These are phyloP conservation scores for Dothideomycetidae sp. DNA, from an alignment of 2,329 filamentous ascomycete genomes.

Conservation along the genomic window DNA sequence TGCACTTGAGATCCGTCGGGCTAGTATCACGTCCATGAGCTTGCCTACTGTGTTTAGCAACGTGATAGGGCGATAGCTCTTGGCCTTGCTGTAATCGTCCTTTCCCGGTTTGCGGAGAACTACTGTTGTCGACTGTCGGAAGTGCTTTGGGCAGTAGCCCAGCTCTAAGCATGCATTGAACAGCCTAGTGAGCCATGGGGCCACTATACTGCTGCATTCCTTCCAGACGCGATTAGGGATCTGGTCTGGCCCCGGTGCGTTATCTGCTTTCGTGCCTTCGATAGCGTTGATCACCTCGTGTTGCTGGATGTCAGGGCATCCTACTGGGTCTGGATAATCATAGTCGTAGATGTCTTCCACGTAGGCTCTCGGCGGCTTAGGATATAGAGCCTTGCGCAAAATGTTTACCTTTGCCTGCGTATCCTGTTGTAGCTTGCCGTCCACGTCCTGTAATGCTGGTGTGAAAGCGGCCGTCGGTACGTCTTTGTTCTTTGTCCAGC, in stretches of 20 bases:
- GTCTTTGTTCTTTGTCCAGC: neutral
- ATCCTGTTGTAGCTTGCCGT: neutral
- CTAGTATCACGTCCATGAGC: constrained; percentile 18
- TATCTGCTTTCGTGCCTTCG: constrained; percentile 2
- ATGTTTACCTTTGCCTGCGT: neutral
- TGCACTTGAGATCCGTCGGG: constrained; percentile 13
- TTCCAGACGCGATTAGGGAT: constrained; percentile 12
- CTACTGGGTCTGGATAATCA: neutral
- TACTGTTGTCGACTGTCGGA: constrained; percentile 15
- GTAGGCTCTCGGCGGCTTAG: constrained; percentile 8
- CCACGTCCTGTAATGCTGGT: neutral
- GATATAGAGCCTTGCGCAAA: constrained; percentile 10
- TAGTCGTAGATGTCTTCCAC: constrained; percentile 9
- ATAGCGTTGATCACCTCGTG: constrained; percentile 13
- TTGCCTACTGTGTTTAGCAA: constrained; percentile 21
- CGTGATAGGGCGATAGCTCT: constrained; percentile 18
- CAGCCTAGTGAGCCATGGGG: constrained; percentile 3
- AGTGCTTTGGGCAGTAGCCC: constrained; percentile 14
- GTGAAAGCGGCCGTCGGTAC: neutral
- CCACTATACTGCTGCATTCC: constrained; percentile 7
- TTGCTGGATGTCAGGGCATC: constrained; percentile 10
- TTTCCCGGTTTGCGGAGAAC: constrained; percentile 20
- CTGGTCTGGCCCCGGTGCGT: constrained; percentile 9
- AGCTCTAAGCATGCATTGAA: constrained; percentile 15
- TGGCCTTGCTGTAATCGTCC: constrained; percentile 17